Conservation (phyloP, 768 basidiomycete species). For the Leccinum aurantiacum region DNA sequence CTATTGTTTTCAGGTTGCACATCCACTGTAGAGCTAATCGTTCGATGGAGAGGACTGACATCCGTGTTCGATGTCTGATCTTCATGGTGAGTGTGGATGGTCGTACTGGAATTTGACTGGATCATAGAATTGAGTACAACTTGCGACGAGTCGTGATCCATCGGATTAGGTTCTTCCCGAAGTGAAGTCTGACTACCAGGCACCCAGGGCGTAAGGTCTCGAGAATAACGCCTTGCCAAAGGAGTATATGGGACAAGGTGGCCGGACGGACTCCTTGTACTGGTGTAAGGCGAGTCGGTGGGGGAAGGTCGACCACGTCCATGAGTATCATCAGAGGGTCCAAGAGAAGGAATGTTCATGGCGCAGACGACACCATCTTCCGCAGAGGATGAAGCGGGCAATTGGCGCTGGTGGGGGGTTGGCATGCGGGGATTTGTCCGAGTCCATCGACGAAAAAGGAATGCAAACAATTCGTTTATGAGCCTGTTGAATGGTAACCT, state of each 20-base stretch:
- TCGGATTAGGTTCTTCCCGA: constrained; percentile 16
- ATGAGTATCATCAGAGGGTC: background rate
- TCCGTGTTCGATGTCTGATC: background rate
- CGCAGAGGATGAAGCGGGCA: background rate
- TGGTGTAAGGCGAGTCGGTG: constrained; percentile 13
- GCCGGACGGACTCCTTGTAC: constrained; percentile 17
- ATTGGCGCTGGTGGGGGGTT: background rate
- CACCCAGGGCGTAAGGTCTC: constrained; percentile 6
- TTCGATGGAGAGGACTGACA: background rate
- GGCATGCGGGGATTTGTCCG: background rate
- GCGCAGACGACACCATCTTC: constrained; percentile 6
- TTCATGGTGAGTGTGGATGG: background rate
- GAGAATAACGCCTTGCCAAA: constrained; percentile 14
- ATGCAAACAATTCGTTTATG: constrained; percentile 1
- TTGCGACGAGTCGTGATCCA: background rate
- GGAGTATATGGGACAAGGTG: constrained; percentile 22
- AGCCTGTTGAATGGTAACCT: background rate
- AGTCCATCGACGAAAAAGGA: constrained; percentile 8
- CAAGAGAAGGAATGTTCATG: constrained; percentile 17
- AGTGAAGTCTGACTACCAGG: constrained; percentile 15
- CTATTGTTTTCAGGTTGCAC: background rate
- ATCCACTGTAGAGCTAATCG: background rate
- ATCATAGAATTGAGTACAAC: background rate
- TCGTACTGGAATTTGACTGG: background rate
- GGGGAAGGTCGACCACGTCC: constrained; percentile 12